Percentiles rank a stretch among this genome's conserved stretches.
Conservation (phyloP, 1,284 basidiomycete species). For the Athelia psychrophila region DNA sequence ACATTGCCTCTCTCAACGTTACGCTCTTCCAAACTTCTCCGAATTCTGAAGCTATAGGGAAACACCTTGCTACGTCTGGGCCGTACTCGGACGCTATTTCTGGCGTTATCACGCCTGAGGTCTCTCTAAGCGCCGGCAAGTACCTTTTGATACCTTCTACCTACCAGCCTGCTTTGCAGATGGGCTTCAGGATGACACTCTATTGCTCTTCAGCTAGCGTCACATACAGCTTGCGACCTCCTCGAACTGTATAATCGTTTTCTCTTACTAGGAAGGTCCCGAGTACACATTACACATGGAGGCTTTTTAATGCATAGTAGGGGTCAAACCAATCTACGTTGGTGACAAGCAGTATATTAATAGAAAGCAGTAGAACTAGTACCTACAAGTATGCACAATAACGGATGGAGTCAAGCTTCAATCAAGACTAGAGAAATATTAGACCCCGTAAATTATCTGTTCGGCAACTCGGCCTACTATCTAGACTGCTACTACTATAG, state of each 20-base stretch:
- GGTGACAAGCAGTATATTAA: too few relatives aligned
- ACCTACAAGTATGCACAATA: too few relatives aligned
- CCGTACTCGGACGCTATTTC: constrained; percentile 71
- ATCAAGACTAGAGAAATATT: too few relatives aligned
- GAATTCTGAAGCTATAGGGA: constrained; percentile 26
- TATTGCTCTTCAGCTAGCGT: neutral
- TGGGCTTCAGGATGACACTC: neutral
- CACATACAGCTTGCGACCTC: neutral
- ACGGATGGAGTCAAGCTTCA: too few relatives aligned
- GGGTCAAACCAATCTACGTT: too few relatives aligned
- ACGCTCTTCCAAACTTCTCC: constrained; percentile 47
- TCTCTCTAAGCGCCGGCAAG: neutral
- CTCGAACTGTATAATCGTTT: neutral
- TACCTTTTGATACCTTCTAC: neutral
- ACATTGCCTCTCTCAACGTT: constrained; percentile 52
- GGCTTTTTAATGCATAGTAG: too few relatives aligned
- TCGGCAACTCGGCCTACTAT: too few relatives aligned
- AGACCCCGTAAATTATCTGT: too few relatives aligned
- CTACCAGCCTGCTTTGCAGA: neutral
- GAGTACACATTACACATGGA: too few relatives aligned
- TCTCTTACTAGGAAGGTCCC: too few relatives aligned
- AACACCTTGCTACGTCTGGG: constrained; percentile 67
- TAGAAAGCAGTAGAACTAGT: too few relatives aligned
- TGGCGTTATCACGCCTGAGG: constrained; percentile 63
- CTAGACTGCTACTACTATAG: too few relatives aligned